These are phyloP conservation scores for Paecilomyces niveus DNA, from an alignment of 2,329 filamentous ascomycete species.

Conservation along the genomic window DNA sequence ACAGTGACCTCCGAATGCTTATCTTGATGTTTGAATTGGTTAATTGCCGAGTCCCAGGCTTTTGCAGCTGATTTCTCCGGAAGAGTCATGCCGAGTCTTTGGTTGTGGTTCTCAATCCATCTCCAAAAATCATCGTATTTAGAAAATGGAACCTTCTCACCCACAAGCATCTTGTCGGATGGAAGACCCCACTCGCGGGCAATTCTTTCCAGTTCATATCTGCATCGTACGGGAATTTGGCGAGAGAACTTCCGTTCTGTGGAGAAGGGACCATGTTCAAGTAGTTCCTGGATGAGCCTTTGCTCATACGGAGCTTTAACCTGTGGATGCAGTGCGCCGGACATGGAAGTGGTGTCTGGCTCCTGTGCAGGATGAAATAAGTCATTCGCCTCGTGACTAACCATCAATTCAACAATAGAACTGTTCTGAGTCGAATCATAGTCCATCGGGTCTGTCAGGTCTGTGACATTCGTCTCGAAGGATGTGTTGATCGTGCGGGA, in stretches of 20 bases:
- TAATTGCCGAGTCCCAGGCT: constrained; percentile 29
- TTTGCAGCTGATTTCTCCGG: constrained; percentile 23
- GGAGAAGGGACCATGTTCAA: constrained; percentile 30
- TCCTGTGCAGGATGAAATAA: constrained; percentile 1
- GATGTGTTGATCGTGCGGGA: constrained; percentile 11
- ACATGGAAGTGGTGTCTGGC: not conserved
- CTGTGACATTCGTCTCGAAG: constrained; percentile 23
- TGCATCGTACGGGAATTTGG: constrained; percentile 24
- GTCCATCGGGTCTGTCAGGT: constrained; percentile 17
- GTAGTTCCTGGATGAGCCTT: constrained; percentile 20
- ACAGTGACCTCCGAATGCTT: constrained; percentile 31
- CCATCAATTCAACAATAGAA: constrained; percentile 13
- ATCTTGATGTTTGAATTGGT: constrained; percentile 21
- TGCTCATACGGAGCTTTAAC: constrained; percentile 9
- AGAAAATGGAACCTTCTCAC: constrained; percentile 15
- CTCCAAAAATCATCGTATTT: constrained; percentile 26
- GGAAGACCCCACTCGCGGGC: constrained; percentile 21
- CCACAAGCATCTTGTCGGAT: constrained; percentile 21
- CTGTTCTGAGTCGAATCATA: constrained; percentile 12
- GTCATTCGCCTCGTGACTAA: constrained; percentile 10
- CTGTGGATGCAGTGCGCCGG: constrained; percentile 1
- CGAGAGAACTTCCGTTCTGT: constrained; percentile 15
- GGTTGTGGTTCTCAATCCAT: constrained; percentile 20
- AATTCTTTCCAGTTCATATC: constrained; percentile 33
- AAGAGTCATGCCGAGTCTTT: constrained; percentile 14